A percentile compares a stretch with the other conserved stretches of the same genome.
These are phyloP conservation scores for Phalaenopsis equestris DNA, from an alignment of 106 monocot genomes.

Conservation along the genomic window DNA sequence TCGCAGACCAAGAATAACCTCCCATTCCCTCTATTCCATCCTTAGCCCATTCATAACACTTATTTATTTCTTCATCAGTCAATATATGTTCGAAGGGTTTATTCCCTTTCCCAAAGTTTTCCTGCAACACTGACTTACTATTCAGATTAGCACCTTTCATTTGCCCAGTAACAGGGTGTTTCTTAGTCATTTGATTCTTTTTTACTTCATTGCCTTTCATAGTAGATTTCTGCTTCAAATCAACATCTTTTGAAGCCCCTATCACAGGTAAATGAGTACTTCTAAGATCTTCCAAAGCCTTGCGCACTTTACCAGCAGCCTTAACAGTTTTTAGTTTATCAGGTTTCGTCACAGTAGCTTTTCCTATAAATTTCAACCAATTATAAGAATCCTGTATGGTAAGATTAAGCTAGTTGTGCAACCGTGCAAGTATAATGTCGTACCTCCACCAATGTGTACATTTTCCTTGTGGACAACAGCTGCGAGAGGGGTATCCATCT, in stretches of 20 bases:
- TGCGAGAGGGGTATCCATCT: neutral
- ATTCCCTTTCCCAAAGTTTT: neutral
- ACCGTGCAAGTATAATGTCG: neutral
- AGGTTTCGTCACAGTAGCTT: neutral
- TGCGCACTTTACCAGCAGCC: constrained; percentile 6
- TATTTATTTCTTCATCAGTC: neutral
- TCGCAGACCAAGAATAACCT: neutral
- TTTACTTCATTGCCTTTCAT: neutral
- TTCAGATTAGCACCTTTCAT: constrained; percentile 3
- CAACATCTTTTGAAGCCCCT: constrained; percentile 1
- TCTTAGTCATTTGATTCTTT: neutral
- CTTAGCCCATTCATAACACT: too few species aligned
- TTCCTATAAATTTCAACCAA: neutral
- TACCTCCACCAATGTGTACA: constrained; percentile 13
- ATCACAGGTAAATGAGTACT: neutral
- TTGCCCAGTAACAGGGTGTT: neutral
- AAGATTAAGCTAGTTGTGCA: too few species aligned
- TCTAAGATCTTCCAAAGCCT: constrained; percentile 8
- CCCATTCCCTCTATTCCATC: neutral
- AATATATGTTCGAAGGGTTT: neutral
- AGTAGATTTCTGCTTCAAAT: constrained; percentile 2
- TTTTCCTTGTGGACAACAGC: neutral
- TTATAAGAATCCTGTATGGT: neutral
- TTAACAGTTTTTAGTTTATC: neutral
- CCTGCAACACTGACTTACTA: neutral